A percentile compares a stretch with the other conserved stretches of the same genome.
Conservation (phyloP, 2,329 filamentous ascomycete genomes). For the Grosmannia serpens region DNA sequence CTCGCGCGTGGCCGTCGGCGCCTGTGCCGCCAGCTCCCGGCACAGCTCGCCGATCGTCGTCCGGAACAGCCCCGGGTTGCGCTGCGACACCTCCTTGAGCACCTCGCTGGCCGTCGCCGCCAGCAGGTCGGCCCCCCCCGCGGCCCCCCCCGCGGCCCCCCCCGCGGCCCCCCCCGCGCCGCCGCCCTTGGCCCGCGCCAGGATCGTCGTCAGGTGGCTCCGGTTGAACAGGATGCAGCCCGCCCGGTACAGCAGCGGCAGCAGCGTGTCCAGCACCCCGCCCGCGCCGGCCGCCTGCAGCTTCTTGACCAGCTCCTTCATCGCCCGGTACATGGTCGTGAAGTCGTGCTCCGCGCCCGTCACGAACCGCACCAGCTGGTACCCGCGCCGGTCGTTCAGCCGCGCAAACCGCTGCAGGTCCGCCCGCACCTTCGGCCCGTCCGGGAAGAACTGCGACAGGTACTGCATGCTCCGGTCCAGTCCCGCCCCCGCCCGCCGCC, state of each 20-base stretch:
- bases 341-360: constrained; percentile 83
- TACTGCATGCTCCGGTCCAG: constrained; percentile 64
- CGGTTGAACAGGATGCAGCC: constrained; percentile 84
- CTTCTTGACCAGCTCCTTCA: constrained; percentile 80
- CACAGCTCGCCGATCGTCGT: constrained; percentile 87
- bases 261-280: constrained; percentile 66
- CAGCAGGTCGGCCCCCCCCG: constrained; percentile 62
- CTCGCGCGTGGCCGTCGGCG: constrained; percentile 54
- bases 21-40: constrained; percentile 70
- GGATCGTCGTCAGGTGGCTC: constrained; percentile 83
- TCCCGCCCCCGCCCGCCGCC: constrained; percentile 57
- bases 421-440: constrained; percentile 56
- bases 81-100: constrained; percentile 81
- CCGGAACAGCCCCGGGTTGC: constrained; percentile 83
- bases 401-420: constrained; percentile 89
- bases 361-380: constrained; percentile 78
- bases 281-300: constrained; percentile 55
- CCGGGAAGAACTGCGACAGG: constrained; percentile 64
- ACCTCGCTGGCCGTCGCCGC: constrained; percentile 75
- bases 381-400: constrained; percentile 77
- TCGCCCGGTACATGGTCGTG: constrained; percentile 76
- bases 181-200: constrained; percentile 76
- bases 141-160: constrained; percentile 72
- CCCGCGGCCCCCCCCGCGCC: constrained; percentile 64
- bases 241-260: constrained; percentile 71